Evolutionary conservation across 1,284 basidiomycete species (phyloP), one percentile per base, ranked within the genome.

Genomic region (Apiotrichum sp.): DNA sequence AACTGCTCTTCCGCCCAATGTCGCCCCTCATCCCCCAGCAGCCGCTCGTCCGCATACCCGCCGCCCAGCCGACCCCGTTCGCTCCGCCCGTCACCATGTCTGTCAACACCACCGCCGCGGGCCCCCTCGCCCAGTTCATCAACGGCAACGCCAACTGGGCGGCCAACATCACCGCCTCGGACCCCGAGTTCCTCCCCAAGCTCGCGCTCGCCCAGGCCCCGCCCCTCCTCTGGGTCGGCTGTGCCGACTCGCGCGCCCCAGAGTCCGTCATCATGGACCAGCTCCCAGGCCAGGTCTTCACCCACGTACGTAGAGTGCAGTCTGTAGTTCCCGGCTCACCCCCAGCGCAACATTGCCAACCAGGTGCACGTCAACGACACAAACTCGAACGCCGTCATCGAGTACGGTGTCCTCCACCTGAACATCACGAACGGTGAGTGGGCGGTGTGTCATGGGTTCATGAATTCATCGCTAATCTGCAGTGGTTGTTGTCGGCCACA

Each of bases 401-500:
- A 84, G 7, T 97, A 88, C 73, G 93, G 89, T 7, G 80, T 97
- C 41, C 81, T 83, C 62, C 78, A 82, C 63, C 79, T 96, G 56
- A 86, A 87, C 55, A 86, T 93, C 43, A 81, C 88, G 74, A 88
- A 97, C 77, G 83, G 88, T 89, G 69, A 42, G 55, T 33, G 36
- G 9, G 36, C 36, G 36, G 36, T 8, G 9, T 9, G 9, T 8
- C 36, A 13, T 13, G 36, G 36, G 9, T 9, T 38, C 36, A 38
- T 8, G 36, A 8, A 8, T 8, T 9, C 9, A 46, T 32, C 44
- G 29, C 42, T 13, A 7, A 7, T 46, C 8, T 42, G n/a, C 70
- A 88, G 87, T 93, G 61, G 79, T 89, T 56, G 78, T 93, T 60
- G 87, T 86, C 29, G 90, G 89, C 40, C 90, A 92, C 74, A 86